These are phyloP conservation scores for Amanita muscaria DNA, from an alignment of 768 basidiomycete genomes.

Conservation along the genomic window DNA sequence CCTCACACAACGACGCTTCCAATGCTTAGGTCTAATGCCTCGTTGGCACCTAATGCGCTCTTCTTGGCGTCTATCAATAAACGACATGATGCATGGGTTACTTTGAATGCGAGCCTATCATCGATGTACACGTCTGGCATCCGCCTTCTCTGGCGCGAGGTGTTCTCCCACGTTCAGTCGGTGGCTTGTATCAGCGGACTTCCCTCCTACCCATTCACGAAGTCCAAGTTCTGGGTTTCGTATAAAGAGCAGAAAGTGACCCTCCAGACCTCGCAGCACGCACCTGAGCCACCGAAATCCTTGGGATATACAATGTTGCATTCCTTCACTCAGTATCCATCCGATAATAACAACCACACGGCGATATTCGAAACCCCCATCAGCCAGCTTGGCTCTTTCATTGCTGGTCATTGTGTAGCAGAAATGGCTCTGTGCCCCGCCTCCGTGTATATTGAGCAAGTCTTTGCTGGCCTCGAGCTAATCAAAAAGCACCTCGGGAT, in stretches of 20 bases:
- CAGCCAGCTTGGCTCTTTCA: conserved; percentile 29
- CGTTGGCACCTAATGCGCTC: conserved; percentile 22
- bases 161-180: conserved; percentile 38
- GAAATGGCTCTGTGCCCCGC: conserved; percentile 54
- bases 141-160: conserved; percentile 43
- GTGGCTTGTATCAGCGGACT: conserved; percentile 40
- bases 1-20: conserved; percentile 52
- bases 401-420: conserved; percentile 51
- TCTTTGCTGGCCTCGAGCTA: conserved; percentile 35
- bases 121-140: conserved; percentile 36
- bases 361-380: conserved; percentile 51
- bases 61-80: conserved; percentile 45
- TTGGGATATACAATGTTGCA: conserved; percentile 28
- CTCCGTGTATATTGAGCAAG: conserved; percentile 55
- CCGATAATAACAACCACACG: conserved; percentile 22
- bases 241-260: conserved; percentile 25
- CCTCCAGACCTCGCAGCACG: neutral
- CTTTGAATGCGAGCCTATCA: conserved; percentile 37
- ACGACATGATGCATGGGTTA: conserved; percentile 32
- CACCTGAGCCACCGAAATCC: conserved; percentile 4
- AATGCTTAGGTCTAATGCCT: conserved; percentile 39
- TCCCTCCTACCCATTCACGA: conserved; percentile 57
- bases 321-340: conserved; percentile 35
- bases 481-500: conserved; percentile 22
- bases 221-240: conserved; percentile 47